Conservation (phyloP, 805 yeast species). For the Yamadazyma phyllophila region DNA sequence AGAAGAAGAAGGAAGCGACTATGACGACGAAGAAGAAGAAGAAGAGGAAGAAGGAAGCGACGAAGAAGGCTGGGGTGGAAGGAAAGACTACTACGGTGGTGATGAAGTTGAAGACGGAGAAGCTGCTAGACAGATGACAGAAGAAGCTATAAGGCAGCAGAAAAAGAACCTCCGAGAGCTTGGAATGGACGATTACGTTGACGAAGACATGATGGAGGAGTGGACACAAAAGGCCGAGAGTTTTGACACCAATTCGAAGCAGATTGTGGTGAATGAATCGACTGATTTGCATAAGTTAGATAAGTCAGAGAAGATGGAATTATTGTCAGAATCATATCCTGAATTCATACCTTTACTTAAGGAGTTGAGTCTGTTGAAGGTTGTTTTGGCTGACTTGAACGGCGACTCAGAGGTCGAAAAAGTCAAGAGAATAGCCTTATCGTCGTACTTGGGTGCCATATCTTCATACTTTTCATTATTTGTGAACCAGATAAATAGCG, state of each 20-base stretch:
- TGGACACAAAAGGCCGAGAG: conserved; percentile 64
- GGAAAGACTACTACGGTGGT: conserved; percentile 55
- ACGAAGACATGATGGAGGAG: conserved; percentile 75
- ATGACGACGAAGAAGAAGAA: conserved; percentile 24
- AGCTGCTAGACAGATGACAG: conserved; percentile 72
- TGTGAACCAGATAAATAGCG: conserved; percentile 50
- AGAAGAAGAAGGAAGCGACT: conserved; percentile 44
- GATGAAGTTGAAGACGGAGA: conserved; percentile 72
- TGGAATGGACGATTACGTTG: conserved; percentile 58
- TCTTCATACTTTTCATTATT: conserved; percentile 77
- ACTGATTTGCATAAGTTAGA: conserved; percentile 38
- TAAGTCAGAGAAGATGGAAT: conserved; percentile 48
- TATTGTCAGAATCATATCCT: conserved; percentile 67
- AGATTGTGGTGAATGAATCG: conserved; percentile 40
- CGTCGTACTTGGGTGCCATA: conserved; percentile 76
- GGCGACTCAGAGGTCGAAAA: conserved; percentile 31
- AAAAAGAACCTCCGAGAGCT: conserved; percentile 69
- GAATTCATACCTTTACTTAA: conserved; percentile 76
- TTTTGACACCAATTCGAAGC: conserved; percentile 27
- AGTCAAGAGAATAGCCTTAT: conserved; percentile 66
- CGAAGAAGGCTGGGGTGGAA: conserved; percentile 46
- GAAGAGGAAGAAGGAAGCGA: conserved; percentile 26
- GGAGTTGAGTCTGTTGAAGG: conserved; percentile 44
- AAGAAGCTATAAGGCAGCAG: conserved; percentile 85
- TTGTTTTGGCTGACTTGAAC: conserved; percentile 19